A percentile compares a stretch with the other conserved stretches of the same genome.
Evolutionary conservation across 2,329 filamentous ascomycete genomes (phyloP).

Genomic region (Hypoxylon sp.): DNA sequence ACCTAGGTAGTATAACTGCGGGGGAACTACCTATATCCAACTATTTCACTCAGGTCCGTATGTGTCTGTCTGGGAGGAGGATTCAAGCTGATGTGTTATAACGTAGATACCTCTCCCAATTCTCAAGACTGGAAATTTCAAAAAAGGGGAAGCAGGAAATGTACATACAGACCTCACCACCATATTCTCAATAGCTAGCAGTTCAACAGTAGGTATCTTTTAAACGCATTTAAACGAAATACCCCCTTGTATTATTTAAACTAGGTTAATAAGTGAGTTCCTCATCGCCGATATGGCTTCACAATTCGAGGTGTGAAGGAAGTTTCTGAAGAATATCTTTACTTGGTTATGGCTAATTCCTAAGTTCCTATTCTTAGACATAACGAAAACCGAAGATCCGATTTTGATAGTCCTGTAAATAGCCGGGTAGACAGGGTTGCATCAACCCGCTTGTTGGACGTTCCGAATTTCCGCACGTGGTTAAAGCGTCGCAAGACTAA

Average conservation of each 20-base stretch:
- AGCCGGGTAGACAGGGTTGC: conserved; percentile 45
- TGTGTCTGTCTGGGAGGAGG: neutral
- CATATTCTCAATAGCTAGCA: too few relatives aligned
- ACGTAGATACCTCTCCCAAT: neutral
- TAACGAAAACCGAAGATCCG: conserved; percentile 16
- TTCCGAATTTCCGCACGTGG: conserved; percentile 49
- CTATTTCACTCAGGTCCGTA: neutral
- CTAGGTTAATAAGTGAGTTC: conserved; percentile 12
- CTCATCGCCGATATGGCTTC: conserved; percentile 13
- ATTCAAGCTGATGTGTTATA: neutral
- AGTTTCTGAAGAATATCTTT: neutral
- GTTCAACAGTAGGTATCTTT: neutral
- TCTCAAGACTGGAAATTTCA: neutral
- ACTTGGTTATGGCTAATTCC: conserved; percentile 29
- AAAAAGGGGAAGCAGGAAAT: neutral
- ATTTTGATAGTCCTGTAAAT: conserved; percentile 39
- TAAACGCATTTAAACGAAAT: neutral
- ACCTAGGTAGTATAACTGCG: neutral
- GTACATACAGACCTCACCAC: neutral
- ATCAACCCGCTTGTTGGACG: conserved; percentile 31
- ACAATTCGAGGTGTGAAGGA: neutral
- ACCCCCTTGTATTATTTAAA: conserved; percentile 10
- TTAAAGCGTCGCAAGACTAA: conserved; percentile 31
- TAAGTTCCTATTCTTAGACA: conserved; percentile 35
- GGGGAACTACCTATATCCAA: neutral